Evolutionary conservation across 495 filamentous ascomycete genomes (phyloP), one percentile per base, ranked within the genome.

Genomic region (Lindgomyces ingoldianus): DNA sequence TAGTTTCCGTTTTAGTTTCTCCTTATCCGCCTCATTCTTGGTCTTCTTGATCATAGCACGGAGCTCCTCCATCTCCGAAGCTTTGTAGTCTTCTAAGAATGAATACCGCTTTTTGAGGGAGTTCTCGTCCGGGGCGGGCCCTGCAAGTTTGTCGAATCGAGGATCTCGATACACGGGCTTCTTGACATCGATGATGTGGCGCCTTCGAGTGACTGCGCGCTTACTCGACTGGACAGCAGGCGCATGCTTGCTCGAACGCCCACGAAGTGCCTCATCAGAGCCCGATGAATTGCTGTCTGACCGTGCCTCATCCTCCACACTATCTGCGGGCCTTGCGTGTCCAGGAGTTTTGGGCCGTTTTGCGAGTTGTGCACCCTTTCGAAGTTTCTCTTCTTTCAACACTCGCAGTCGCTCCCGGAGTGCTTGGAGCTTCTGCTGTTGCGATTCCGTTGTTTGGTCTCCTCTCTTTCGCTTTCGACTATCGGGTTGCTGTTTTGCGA

Each of bases 21-120:
- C 89, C 69, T 84, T 85, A 45, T 81, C 79, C 2, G 70, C 72
- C 44, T 80, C 71, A 71, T 90, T 85, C 77, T 87, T 89, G 1
- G 85, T 84, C 78, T 84, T 85, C 64, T 79, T 80, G 69, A 91
- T 78, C 21, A 85, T 81, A 21, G 74, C 79, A 70, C 85, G 85
- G 27, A 98, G 74, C 60, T 88, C 80, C 65, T 83, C 83, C 69
- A 96, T 85, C 76, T 98, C 94, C 22, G 83, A 78, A 12, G 85
- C 84, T 19, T 87, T 83, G 79, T 98, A 98, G 53, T 88, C 88
- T 62, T 93, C 85, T 22, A 98, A 77, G 76, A 98, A 98, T 0
- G 82, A 76, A 76, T 98, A 98, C 25, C 87, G 87, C 51, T 84
- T 85, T 58, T 80, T 82, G 41, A 84, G 73, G 58, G 78, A 80